phyloP scores from a whole-genome alignment of 2,329 filamentous ascomycete species.

The Ophiosphaerella narmari region DNA sequence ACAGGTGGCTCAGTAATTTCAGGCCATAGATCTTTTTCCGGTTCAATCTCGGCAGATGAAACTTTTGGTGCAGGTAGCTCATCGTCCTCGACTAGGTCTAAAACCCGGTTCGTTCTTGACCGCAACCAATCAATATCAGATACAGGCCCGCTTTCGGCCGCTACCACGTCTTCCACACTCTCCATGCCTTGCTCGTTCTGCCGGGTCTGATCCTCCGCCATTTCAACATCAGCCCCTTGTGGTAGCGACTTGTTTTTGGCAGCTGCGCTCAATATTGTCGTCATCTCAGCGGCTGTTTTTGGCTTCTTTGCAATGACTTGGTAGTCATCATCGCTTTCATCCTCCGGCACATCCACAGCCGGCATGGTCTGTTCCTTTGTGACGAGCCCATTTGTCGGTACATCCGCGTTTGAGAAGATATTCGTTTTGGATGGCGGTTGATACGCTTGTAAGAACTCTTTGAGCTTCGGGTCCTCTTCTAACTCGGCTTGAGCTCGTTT shows the following conservation, averaged over 20 bases:
- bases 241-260: constrained; percentile 5
- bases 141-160: constrained; percentile 50
- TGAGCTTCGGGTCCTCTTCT: constrained; percentile 75
- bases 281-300: constrained; percentile 32
- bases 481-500: constrained; percentile 59
- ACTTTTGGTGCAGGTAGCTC: constrained; percentile 42
- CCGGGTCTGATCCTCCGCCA: neutral
- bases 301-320: constrained; percentile 62
- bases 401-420: constrained; percentile 63
- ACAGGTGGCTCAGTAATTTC: neutral
- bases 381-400: constrained; percentile 20
- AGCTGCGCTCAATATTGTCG: neutral
- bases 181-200: constrained; percentile 23
- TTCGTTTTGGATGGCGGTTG: constrained; percentile 68
- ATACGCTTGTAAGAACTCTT: constrained; percentile 87
- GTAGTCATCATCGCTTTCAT: constrained; percentile 77
- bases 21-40: constrained; percentile 5
- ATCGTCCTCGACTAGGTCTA: constrained; percentile 82
- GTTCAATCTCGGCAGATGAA: constrained; percentile 9
- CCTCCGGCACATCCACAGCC: constrained; percentile 38
- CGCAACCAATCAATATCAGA: constrained; percentile 91
- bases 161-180: constrained; percentile 13
- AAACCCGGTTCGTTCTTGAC: constrained; percentile 80
- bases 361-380: constrained; percentile 21
- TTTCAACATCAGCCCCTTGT: neutral